phyloP scores from a whole-genome alignment of 257 asterid genomes.

The Eustoma russellianum region DNA sequence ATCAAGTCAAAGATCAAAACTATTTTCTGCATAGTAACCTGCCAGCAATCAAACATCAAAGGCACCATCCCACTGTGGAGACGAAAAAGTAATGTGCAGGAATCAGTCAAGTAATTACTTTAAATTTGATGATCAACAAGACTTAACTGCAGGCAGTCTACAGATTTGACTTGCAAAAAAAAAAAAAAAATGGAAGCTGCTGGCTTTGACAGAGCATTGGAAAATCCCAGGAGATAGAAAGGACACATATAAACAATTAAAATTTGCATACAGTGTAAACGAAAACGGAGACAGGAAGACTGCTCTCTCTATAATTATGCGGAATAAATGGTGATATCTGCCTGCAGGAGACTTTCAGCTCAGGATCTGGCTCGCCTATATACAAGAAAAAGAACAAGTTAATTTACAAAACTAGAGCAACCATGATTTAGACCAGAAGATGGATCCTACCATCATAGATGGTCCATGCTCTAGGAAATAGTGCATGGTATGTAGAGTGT shows the following conservation, averaged over 20 bases:
- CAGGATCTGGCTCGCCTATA: constrained; percentile 99
- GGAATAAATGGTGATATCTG: constrained; percentile 99
- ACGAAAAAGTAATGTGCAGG: no score
- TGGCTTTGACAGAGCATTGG: no score
- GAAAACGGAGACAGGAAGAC: constrained; percentile 93
- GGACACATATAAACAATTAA: not conserved
- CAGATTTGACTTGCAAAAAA: no score
- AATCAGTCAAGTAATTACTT: not conserved
- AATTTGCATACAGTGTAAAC: constrained; percentile 76
- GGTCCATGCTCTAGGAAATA: constrained; percentile 98
- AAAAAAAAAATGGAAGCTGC: no score
- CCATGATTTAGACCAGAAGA: constrained; percentile 6
- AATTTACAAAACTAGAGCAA: constrained; percentile 9
- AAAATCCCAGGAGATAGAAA: not conserved
- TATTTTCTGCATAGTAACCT: not conserved
- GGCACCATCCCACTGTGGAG: not conserved
- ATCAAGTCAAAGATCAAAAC: no score
- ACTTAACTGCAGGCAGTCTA: no score
- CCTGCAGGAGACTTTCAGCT: constrained; percentile 85
- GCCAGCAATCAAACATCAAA: not conserved
- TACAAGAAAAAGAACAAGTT: constrained; percentile 6
- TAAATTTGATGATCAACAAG: not conserved
- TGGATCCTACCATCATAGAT: constrained; percentile 68
- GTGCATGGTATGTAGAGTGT: constrained; percentile 95
- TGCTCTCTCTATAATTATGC: constrained; percentile 93